Evolutionary conservation across 1,284 basidiomycete genomes (phyloP), one percentile per base, ranked within the genome.

Genomic region (Kwoniella shivajii): DNA sequence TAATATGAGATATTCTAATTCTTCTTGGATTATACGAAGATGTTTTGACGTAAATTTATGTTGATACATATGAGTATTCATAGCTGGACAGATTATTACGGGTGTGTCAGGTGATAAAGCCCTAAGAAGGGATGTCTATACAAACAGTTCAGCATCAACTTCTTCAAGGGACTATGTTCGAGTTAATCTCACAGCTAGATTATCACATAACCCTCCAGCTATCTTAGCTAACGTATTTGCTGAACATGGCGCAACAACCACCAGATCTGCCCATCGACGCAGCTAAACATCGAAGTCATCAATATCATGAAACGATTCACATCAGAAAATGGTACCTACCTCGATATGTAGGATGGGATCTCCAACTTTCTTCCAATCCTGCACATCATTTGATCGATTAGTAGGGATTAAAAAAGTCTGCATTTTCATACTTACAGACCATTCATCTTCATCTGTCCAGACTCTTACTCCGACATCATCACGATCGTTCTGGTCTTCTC

Each of bases 31-130:
- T 31, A 87, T 70, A 10, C 83, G 81, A 22, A 97, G 73, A 68
- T 99, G 95, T 58, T 87, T 84, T 2, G 83, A 82, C 0, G 95
- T 98, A 33, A 98, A 81, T n/a, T 92, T 92, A 71, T 99, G 93
- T 61, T 89, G 84, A 73, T 90, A 98, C 95, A 99, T 98, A 63
- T 90, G 81, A 5, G 94, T 98, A 75, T 99, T 99, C 95, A 98
- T 99, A 0, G 96, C 95, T 3, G 95, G 96, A 69, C 94, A 98
- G 30, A 98, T 78, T 66, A 88, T 89, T 16, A 90, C 92, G 2
- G 89, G 88, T 0, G 89, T 95, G 2, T 82, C 82, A 0, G 90
- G 88, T 7, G 88, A 81, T 0, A 96, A 81, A 0, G 94, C 95
- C 16, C 95, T 87, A 57, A 99, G 83, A 9, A 98, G 81, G 6